A percentile compares a stretch with the other conserved stretches of the same genome.
Conservation (phyloP, 2,329 filamentous ascomycete species). For the Neonectria ditissima region DNA sequence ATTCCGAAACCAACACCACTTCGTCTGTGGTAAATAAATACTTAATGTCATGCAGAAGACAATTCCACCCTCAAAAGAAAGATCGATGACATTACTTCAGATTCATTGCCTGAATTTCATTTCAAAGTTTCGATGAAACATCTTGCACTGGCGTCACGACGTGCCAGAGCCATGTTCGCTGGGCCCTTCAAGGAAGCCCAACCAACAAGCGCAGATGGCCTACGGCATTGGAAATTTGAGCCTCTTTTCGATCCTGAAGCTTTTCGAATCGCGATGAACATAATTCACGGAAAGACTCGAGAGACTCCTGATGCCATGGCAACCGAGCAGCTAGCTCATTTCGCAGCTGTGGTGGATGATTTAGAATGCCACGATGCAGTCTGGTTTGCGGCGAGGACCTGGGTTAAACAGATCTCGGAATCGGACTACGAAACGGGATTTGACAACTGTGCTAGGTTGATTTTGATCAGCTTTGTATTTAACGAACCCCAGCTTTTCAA, state of each 20-base stretch:
- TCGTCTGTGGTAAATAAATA: not conserved
- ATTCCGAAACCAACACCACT: not conserved
- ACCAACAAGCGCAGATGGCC: not conserved
- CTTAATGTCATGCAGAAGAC: not conserved
- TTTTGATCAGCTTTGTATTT: constrained; percentile 31
- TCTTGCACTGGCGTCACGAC: constrained; percentile 5
- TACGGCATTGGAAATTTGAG: constrained; percentile 25
- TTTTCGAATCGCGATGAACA: constrained; percentile 33
- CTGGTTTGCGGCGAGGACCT: constrained; percentile 12
- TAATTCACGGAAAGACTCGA: constrained; percentile 31
- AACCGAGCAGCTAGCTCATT: constrained; percentile 21
- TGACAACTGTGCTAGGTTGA: not conserved
- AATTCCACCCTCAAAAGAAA: not conserved
- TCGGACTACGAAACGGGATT: not conserved
- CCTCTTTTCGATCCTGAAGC: constrained; percentile 32
- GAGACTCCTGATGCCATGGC: constrained; percentile 13
- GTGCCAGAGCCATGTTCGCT: constrained; percentile 14
- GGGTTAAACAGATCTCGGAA: not conserved
- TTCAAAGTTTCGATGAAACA: constrained; percentile 22
- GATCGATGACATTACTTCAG: too few species aligned
- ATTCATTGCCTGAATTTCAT: not conserved
- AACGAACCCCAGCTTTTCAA: constrained; percentile 12
- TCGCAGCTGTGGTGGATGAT: constrained; percentile 35
- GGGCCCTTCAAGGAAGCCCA: not conserved
- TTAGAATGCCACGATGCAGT: constrained; percentile 34